phyloP scores from a whole-genome alignment of 129 eudicot species.

The Artemisia annua region DNA sequence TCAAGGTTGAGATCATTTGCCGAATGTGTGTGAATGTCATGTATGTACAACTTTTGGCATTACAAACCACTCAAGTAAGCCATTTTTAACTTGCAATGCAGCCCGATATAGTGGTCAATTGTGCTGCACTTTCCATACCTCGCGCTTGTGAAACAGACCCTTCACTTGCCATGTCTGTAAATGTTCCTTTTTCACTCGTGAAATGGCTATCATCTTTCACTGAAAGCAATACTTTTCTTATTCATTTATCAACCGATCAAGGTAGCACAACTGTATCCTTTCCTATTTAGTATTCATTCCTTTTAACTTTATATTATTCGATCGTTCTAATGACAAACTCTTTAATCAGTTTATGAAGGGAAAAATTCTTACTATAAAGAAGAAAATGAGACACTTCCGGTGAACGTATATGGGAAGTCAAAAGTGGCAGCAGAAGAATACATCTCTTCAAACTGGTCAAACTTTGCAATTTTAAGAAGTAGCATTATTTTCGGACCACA shows the following conservation, averaged over 20 bases:
- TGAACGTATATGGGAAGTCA: constrained; percentile 78
- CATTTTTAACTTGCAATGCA: constrained; percentile 31
- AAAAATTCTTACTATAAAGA: constrained; percentile 82
- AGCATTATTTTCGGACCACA: constrained; percentile 91
- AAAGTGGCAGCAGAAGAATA: constrained; percentile 80
- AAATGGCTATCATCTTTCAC: constrained; percentile 74
- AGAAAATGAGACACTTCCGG: constrained; percentile 72
- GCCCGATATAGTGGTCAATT: constrained; percentile 91
- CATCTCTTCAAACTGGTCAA: constrained; percentile 53
- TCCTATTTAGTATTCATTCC: background rate
- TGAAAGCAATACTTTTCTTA: constrained; percentile 1
- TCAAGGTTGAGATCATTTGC: too few relatives aligned
- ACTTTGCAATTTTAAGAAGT: constrained; percentile 84
- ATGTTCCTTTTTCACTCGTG: constrained; percentile 75
- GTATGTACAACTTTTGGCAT: too few relatives aligned
- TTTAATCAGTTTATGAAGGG: constrained; percentile 80
- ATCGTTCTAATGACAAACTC: background rate
- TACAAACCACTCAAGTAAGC: too few relatives aligned
- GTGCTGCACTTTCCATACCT: constrained; percentile 88
- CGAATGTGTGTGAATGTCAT: too few relatives aligned
- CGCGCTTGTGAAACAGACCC: constrained; percentile 86
- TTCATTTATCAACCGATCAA: background rate
- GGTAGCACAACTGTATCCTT: background rate
- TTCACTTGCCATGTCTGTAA: constrained; percentile 65
- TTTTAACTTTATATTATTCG: background rate